A percentile compares a stretch with the other conserved stretches of the same genome.
Evolutionary conservation across 2,329 filamentous ascomycete species (phyloP).

Genomic region (Ilyonectria robusta): DNA sequence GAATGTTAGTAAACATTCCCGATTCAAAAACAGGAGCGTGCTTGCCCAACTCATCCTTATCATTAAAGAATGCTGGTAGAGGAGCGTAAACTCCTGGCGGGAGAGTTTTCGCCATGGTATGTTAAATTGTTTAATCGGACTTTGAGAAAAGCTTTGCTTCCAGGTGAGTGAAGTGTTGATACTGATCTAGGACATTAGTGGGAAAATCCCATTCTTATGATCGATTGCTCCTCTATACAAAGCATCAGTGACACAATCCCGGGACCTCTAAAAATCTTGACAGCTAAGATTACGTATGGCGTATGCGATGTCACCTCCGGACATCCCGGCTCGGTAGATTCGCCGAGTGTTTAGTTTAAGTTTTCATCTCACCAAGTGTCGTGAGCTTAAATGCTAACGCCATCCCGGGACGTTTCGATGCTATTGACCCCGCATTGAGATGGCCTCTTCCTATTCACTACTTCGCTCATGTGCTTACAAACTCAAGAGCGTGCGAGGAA

Average conservation of each 20-base stretch:
- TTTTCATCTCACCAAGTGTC: neutral
- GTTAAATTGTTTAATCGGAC: neutral
- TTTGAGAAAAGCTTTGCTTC: neutral
- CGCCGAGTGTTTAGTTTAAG: neutral
- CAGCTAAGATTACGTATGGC: neutral
- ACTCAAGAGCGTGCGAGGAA: neutral
- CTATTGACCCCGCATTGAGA: neutral
- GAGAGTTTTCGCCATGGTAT: conserved; percentile 4
- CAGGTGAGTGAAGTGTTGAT: neutral
- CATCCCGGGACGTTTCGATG: neutral
- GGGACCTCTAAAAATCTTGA: neutral
- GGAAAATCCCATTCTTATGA: neutral
- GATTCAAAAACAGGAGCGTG: neutral
- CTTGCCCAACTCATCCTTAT: conserved; percentile 10
- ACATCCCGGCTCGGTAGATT: neutral
- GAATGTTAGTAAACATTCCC: neutral
- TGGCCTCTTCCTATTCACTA: neutral
- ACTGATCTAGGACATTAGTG: neutral
- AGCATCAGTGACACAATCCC: neutral
- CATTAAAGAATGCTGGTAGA: conserved; percentile 2
- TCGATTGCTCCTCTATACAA: neutral
- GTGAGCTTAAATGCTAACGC: neutral
- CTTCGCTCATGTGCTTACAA: conserved; percentile 1
- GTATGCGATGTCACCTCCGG: neutral
- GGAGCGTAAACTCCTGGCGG: conserved; percentile 10